Conservation (phyloP, 257 asterid species). For the Vinca minor region DNA sequence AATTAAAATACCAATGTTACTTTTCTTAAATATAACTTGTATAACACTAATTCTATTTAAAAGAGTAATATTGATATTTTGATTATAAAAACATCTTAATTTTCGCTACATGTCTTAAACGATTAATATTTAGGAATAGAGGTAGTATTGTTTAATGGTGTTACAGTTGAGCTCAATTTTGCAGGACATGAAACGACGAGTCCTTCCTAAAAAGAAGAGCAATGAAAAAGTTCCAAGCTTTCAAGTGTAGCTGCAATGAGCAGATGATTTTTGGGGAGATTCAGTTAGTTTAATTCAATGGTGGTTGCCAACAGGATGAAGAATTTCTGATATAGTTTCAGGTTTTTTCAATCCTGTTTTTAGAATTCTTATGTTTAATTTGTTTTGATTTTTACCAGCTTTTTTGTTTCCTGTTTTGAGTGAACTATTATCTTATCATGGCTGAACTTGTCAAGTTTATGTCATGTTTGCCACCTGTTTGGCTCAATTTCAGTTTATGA, state of each 20-base stretch:
- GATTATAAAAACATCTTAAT: no score
- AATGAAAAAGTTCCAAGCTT: slow-evolving; percentile 11
- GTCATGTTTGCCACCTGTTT: slow-evolving; percentile 17
- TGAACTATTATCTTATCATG: slow-evolving; percentile 32
- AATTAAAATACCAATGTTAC: no score
- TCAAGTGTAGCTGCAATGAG: slow-evolving; percentile 11
- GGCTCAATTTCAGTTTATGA: slow-evolving; percentile 28
- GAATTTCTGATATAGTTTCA: slow-evolving; percentile 41
- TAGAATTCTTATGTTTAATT: slow-evolving; percentile 26
- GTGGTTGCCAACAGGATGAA: slow-evolving; percentile 32
- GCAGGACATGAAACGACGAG: slow-evolving; percentile 28
- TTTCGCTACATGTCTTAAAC: no score
- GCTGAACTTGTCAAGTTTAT: slow-evolving; percentile 32
- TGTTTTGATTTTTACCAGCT: slow-evolving; percentile 22
- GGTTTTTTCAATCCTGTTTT: slow-evolving; percentile 52
- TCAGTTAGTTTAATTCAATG: slow-evolving; percentile 38
- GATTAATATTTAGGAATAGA: no score
- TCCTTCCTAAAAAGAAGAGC: slow-evolving; percentile 9
- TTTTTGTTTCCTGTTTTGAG: slow-evolving; percentile 27
- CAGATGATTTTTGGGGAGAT: slow-evolving; percentile 19
- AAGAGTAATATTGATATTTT: no score
- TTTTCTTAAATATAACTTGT: no score
- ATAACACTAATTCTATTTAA: no score
- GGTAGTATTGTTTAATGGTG: neutral
- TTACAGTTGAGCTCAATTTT: slow-evolving; percentile 17